These are phyloP conservation scores for Yarrowia sp. DNA, from an alignment of 805 yeast species.

Conservation along the genomic window DNA sequence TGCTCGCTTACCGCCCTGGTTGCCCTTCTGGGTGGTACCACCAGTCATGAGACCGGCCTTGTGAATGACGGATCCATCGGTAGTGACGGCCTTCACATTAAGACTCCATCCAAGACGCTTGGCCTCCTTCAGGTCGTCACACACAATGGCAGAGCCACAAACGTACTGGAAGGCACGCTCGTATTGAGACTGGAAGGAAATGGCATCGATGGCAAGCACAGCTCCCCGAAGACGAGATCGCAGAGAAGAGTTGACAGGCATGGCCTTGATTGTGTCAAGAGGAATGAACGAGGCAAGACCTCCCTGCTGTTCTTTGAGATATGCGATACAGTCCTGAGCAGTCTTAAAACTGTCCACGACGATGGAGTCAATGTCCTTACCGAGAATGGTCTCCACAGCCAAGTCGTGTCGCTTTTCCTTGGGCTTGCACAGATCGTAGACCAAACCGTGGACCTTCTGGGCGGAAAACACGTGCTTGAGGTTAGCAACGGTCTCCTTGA, in stretches of 20 bases:
- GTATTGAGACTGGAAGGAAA: conserved; percentile 66
- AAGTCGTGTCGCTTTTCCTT: conserved; percentile 70
- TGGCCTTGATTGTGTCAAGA: conserved; percentile 72
- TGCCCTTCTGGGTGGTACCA: conserved; percentile 57
- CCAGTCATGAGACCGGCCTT: conserved; percentile 93
- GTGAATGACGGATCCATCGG: conserved; percentile 85
- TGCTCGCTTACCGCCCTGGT: conserved; percentile 17
- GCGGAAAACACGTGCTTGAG: conserved; percentile 82
- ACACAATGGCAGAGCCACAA: conserved; percentile 79
- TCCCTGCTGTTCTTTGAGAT: conserved; percentile 80
- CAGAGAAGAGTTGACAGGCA: conserved; percentile 60
- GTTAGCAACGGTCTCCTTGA: conserved; percentile 74
- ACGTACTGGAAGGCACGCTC: conserved; percentile 83
- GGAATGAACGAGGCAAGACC: conserved; percentile 92
- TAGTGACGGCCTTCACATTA: conserved; percentile 70
- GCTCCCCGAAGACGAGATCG: conserved; percentile 61
- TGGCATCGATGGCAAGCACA: conserved; percentile 70
- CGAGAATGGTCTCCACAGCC: conserved; percentile 80
- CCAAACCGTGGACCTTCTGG: conserved; percentile 68
- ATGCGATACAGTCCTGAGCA: conserved; percentile 78
- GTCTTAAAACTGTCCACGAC: conserved; percentile 75
- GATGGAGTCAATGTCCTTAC: conserved; percentile 79
- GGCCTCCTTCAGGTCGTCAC: conserved; percentile 74
- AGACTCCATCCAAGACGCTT: conserved; percentile 72
- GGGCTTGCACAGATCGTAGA: conserved; percentile 81